Evolutionary conservation across 2,329 filamentous ascomycete genomes (phyloP), one percentile per base, ranked within the genome.

Genomic region (Penicillium corylophilum): DNA sequence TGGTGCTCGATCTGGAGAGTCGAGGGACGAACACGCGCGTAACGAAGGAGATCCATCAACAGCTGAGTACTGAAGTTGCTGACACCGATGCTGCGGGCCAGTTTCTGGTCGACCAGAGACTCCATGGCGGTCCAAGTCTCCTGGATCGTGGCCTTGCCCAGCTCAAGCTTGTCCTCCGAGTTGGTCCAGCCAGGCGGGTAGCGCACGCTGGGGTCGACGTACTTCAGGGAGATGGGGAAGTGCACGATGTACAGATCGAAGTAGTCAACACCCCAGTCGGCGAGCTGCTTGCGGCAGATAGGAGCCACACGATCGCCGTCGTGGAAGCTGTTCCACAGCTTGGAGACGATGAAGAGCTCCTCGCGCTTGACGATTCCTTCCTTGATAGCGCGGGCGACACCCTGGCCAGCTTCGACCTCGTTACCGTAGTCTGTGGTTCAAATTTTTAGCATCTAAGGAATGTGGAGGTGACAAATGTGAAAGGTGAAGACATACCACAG

Each of bases 281-380:
- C 82, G 56, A 92, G 84, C 76, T 92, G 88, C 68, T 86, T 86
- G 72, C 83, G 83, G 73, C 79, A 82, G 68, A 94, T 90, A 52
- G 85, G 85, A 74, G 87, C 84, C 56, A 93, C 89, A 63, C 82
- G 81, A 62, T 93, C 86, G 63, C 80, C 80, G 66, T 93, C 87
- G 79, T 95, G 90, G 83, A 91, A 95, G 61, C 86, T 86, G 78
- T 93, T 91, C 90, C 91, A 95, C 52, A 96, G 86, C 80, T 95
- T 96, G 74, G 87, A 90, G 59, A 92, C 88, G 69, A 96, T 85
- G 83, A 95, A 95, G 70, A 95, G 87, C 22, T 96, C 90, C 74
- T 89, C 84, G 54, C 89, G 87, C 79, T 86, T 90, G 63, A 92
- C 88, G 52, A 93, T 73, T 39, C 89, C 88, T 9, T 94, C 89